Evolutionary conservation across 345 rosid species (phyloP), one percentile per base, ranked within the genome.

Genomic region (Brassica incana): DNA sequence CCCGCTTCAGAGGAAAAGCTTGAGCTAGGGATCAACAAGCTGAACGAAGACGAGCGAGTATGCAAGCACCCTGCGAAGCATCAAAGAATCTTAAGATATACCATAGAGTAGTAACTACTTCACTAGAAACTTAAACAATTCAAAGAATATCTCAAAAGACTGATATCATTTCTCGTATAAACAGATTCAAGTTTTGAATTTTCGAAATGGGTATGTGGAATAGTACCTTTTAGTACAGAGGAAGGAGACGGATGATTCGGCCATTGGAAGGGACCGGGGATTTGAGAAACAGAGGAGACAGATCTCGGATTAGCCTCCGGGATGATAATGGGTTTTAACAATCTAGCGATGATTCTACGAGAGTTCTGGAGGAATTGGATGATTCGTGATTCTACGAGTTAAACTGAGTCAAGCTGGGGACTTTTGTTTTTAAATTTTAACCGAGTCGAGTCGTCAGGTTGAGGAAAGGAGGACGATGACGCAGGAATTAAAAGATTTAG

Each of bases 331-430:
- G 85, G 76, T 71, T 81, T 87, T 62, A 85, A 68, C 61, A 78
- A 29, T 79, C 84, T 80, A 79, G 82, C 45, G 80, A 88, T 58
- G 80, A 88, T 58, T 68, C 85, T 80, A 35, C 87, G 84, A 50
- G 87, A 81, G 64, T 45, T 86, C 3, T 88, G 81, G 66, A 85
- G 70, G 15, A 79, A 81, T 73, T 75, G 87, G 92, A 88, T 89
- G 38, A 35, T 71, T 74, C 12, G 76, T 16, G 72, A 23, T 48
- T 64, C 8, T 52, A 45, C 29, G 2, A 11, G 29, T 56, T 48
- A 1, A 52, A 73, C 62, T 50, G 71, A 74, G 67, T 73, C 43
- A 60, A 48, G 50, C 12, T 40, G 45, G 8, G 45, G 43, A 8
- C 3, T 36, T 36, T 36, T 36, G 9, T 36, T 36, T 36, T 36